A percentile compares a stretch with the other conserved stretches of the same genome.
Evolutionary conservation across 2,329 filamentous ascomycete genomes (phyloP).

Genomic region (Chrysosporium queenslandicum): DNA sequence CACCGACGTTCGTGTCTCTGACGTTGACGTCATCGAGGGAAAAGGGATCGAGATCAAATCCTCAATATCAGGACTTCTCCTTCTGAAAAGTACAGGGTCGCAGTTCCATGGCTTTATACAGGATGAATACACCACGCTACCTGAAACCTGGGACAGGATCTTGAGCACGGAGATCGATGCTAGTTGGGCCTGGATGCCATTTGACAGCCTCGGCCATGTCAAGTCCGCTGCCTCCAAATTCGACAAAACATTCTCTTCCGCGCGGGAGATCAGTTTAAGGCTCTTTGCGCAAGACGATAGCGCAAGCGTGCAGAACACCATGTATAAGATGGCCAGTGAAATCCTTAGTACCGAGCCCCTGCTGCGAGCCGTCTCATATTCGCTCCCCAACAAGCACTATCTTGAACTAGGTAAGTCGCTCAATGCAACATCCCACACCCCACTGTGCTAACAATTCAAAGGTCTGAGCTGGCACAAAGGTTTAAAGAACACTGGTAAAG

Average conservation of each 20-base stretch:
- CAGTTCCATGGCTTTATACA: slow-evolving; percentile 90
- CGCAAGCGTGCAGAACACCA: slow-evolving; percentile 88
- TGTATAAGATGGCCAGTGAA: slow-evolving; percentile 95
- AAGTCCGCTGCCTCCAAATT: slow-evolving; percentile 56
- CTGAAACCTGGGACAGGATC: slow-evolving; percentile 89
- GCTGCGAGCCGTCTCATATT: slow-evolving; percentile 65
- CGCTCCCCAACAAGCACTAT: slow-evolving; percentile 96
- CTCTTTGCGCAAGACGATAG: slow-evolving; percentile 84
- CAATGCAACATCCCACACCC: neutral
- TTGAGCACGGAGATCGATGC: slow-evolving; percentile 87
- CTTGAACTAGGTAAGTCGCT: slow-evolving; percentile 63
- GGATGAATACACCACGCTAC: slow-evolving; percentile 85
- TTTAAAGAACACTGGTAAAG: slow-evolving; percentile 84
- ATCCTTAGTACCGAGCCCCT: slow-evolving; percentile 68
- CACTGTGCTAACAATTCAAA: slow-evolving; percentile 28
- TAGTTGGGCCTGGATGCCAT: slow-evolving; percentile 72
- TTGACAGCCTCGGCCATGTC: slow-evolving; percentile 58
- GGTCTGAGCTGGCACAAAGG: slow-evolving; percentile 96
- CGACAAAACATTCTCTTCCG: slow-evolving; percentile 65
- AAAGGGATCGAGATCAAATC: slow-evolving; percentile 66
- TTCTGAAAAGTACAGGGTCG: slow-evolving; percentile 93
- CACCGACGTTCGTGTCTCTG: slow-evolving; percentile 73
- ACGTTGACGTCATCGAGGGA: slow-evolving; percentile 57
- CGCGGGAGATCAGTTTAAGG: slow-evolving; percentile 78
- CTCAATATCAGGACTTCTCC: slow-evolving; percentile 68